These are phyloP conservation scores for Bruguiera gymnorhiza DNA, from an alignment of 345 rosid genomes.

Conservation along the genomic window DNA sequence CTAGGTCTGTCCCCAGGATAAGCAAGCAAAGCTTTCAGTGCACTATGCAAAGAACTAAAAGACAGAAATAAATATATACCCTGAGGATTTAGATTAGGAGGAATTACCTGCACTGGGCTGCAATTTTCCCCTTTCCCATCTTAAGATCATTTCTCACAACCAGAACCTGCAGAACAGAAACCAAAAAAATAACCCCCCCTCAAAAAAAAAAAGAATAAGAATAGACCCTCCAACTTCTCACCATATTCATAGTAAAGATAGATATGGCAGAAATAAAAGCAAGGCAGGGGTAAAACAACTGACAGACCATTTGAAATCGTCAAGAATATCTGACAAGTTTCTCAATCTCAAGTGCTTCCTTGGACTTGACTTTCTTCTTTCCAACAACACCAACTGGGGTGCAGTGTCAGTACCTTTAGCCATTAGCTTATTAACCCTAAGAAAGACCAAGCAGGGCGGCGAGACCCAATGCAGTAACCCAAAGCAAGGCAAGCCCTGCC, in stretches of 20 bases:
- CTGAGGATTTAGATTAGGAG: neutral
- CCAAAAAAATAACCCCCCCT: neutral
- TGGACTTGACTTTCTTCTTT: slow-evolving; percentile 34
- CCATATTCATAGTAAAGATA: neutral
- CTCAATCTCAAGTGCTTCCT: slow-evolving; percentile 69
- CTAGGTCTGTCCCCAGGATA: too few relatives aligned
- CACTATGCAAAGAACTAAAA: neutral
- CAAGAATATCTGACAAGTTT: slow-evolving; percentile 79
- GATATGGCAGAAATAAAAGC: too few relatives aligned
- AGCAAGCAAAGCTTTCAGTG: too few relatives aligned
- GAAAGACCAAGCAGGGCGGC: slow-evolving; percentile 40
- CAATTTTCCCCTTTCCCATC: slow-evolving; percentile 99
- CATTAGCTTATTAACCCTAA: slow-evolving; percentile 27
- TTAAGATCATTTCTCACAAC: slow-evolving; percentile 95
- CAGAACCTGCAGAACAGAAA: slow-evolving; percentile 55
- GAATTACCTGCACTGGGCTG: slow-evolving; percentile 91
- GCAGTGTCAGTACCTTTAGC: slow-evolving; percentile 10
- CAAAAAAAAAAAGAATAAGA: neutral
- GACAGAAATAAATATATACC: neutral
- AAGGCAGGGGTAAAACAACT: neutral
- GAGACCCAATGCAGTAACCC: slow-evolving; percentile 75
- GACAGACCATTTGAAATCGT: slow-evolving; percentile 86
- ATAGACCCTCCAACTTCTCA: neutral
- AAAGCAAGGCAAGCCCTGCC: slow-evolving; percentile 75
- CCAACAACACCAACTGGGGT: slow-evolving; percentile 12